These are phyloP conservation scores for Cryptosporidium andersoni DNA, from an alignment of 169 alveolate species.

Conservation along the genomic window DNA sequence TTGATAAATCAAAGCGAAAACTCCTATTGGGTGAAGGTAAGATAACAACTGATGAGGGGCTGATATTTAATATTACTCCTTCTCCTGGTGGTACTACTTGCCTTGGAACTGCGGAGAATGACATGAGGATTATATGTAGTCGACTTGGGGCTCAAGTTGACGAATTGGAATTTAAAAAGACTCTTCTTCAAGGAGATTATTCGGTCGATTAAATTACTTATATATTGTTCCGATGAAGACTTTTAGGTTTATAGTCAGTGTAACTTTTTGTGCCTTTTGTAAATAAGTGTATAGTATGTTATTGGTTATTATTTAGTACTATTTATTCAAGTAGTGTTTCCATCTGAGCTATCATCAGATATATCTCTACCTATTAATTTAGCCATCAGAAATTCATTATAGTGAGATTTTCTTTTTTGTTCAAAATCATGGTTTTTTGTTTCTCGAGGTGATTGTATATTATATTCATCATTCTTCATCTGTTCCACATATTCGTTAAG, in stretches of 20 bases:
- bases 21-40: not conserved
- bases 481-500: slow-evolving; percentile 15
- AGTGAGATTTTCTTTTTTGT: slow-evolving; percentile 40
- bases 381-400: slow-evolving; percentile 36
- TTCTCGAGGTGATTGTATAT: slow-evolving; percentile 8
- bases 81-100: slow-evolving; percentile 54
- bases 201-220: not conserved
- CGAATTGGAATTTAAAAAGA: slow-evolving; percentile 3
- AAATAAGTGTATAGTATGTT: too few relatives aligned
- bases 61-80: slow-evolving; percentile 21
- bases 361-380: not conserved
- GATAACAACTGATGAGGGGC: slow-evolving; percentile 24
- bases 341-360: not conserved
- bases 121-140: slow-evolving; percentile 34
- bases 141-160: slow-evolving; percentile 14
- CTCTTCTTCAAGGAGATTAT: not conserved
- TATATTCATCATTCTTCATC: not conserved
- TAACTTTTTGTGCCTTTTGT: too few relatives aligned
- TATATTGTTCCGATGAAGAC: not conserved
- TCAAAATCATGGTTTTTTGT: slow-evolving; percentile 3
- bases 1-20: not conserved
- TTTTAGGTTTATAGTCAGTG: not conserved
- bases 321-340: not conserved
- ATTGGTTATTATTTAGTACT: not conserved
- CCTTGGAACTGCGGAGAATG: slow-evolving; percentile 24